Evolutionary conservation across 2,329 filamentous ascomycete species (phyloP), one percentile per base, ranked within the genome.

Genomic region (Penicillium vulpinum): DNA sequence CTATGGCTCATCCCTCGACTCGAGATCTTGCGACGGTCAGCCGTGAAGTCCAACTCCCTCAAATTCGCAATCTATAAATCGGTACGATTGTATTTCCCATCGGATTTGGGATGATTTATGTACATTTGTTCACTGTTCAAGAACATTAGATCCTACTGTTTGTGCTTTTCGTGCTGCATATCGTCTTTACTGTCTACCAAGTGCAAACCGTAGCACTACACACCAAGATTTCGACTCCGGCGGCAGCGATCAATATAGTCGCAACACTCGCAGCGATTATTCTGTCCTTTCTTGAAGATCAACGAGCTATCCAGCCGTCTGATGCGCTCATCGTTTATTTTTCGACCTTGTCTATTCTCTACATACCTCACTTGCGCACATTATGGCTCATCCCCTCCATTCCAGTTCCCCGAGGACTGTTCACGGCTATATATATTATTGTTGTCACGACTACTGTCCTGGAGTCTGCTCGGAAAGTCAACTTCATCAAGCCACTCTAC

Each of bases 201-300:
- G 21, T 51, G 8, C 45, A 55, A 28, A 16, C 43, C 5, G 11
- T 35, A 7, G 16, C 38, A 4, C n/a, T 60, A 7, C 54, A 52
- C 15, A 60, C 51, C 4, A 48, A 55, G 11, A 40, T 45, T 1
- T 51, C 58, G 2, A 22, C 51, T 2, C 38, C 54, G 21, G 55
- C 55, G 3, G 54, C 36, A 15, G 7, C 49, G 16, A 28, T 61
- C 5, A 44, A 51, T 13, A 2, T 58, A 5, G 9, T 54, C n/a
- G 38, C 56, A 2, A 39, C 49, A 16, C 24, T 36, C 13, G 26
- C 18, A 24, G 48, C 61, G 13, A 16, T 26, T 4, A 10, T 57
- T 4, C 53, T 59, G 2, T 63, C 59, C 9, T 61, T 56, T 45
- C 36, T 63, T 2, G 58, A 63, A 22, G 58, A 58, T 28, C 58